phyloP scores from a whole-genome alignment of 176 grass and related monocot genomes.

The Secale cereale region DNA sequence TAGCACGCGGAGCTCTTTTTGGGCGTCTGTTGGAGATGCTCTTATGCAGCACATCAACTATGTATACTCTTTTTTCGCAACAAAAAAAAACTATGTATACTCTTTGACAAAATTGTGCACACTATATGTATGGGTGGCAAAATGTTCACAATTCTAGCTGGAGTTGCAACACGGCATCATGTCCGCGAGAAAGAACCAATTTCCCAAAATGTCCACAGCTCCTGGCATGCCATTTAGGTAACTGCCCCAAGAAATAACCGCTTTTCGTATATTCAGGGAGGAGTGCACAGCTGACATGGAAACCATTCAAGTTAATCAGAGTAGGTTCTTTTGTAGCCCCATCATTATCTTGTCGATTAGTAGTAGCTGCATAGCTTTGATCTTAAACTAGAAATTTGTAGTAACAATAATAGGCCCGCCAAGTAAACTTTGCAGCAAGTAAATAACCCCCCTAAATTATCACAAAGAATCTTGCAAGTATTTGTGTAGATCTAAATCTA shows the following conservation, averaged over 20 bases:
- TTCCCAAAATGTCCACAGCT: too few relatives aligned
- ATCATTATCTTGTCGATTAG: conserved; percentile 8
- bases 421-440: background rate
- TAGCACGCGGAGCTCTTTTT: too few relatives aligned
- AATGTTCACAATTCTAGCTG: background rate
- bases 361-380: background rate
- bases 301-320: conserved; percentile 21
- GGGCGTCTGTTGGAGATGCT: too few relatives aligned
- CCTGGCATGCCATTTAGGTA: background rate
- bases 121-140: background rate
- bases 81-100: too few relatives aligned
- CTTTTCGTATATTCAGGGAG: background rate
- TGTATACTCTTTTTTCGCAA: too few relatives aligned
- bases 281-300: conserved; percentile 35
- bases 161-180: background rate
- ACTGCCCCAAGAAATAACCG: background rate
- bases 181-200: background rate
- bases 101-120: too few relatives aligned
- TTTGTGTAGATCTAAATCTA: background rate
- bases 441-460: background rate
- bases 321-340: conserved; percentile 2
- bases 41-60: too few relatives aligned
- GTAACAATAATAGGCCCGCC: background rate
- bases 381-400: background rate
- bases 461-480: background rate